Evolutionary conservation across 345 rosid genomes (phyloP), one percentile per base, ranked within the genome.

Genomic region (Populus euphratica): DNA sequence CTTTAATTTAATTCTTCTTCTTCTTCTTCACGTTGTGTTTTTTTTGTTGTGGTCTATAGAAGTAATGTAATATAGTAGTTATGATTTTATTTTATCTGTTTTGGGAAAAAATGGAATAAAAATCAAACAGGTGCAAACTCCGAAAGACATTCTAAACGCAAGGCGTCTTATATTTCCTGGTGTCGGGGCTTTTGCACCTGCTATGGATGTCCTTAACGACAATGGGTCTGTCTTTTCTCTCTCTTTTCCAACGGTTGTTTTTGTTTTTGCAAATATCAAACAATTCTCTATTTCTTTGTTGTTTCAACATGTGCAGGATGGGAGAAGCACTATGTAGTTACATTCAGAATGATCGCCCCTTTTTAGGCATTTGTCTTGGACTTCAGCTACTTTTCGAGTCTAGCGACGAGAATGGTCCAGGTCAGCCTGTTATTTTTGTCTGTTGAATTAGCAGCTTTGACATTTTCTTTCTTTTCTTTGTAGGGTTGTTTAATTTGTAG

Each of bases 281-380:
- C 63, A 49, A 31, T 49, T 76, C 69, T 54, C 39, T 5, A 73
- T 38, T 72, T 20, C 54, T 74, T 63, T 10, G 13, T 2, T 20
- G 47, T 8, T 70, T 77, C 74, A 11, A 43, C 73, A 25, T 56
- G 79, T 82, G 78, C 88, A 96, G 99, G 86, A 92, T 92, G 97
- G 93, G 83, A 3, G 98, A 96, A 82, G 97, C 98, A 54, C 85
- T 96, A 72, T 77, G 91, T 79, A 73, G 80, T 23, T 94, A 96
- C 82, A 90, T 92, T 77, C 86, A 92, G 84, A 87, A 88, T 14
- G 98, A 92, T 81, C 95, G 96, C 71, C 99, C 97, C 1, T 96
- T 96, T 84, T 84, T 96, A 79, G 98, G 99, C 81, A 96, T 96
- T 70, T 94, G 99, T 83, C 96, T 96, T 74, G 99, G 99, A 10